Conservation (phyloP, 306 rosid genomes). For the Malus orientalis region DNA sequence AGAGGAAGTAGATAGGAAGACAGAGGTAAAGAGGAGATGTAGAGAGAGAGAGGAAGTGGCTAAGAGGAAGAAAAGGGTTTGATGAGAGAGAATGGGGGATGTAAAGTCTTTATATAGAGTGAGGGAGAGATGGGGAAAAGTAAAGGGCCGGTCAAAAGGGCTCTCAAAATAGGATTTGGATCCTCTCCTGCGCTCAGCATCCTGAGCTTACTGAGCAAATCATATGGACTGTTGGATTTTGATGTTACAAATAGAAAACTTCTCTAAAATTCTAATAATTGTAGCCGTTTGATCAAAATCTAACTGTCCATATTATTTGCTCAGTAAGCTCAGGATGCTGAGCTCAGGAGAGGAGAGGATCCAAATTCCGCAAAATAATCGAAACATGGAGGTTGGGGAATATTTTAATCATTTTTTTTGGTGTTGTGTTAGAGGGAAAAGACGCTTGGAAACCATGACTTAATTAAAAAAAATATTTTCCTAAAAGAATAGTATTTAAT, state of each 20-base stretch:
- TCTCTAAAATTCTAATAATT: no score
- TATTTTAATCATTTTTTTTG: conserved; percentile 23
- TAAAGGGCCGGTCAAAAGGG: conserved; percentile 36
- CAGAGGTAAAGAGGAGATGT: background rate
- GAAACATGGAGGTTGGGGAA: conserved; percentile 1
- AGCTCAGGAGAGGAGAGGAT: no score
- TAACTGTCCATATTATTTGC: no score
- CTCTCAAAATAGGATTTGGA: background rate
- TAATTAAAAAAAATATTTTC: conserved; percentile 3
- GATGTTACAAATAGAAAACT: no score
- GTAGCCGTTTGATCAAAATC: rapidly evolving
- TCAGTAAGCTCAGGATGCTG: no score
- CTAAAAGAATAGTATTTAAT: background rate
- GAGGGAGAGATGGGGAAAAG: background rate
- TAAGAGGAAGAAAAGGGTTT: background rate
- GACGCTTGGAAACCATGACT: background rate
- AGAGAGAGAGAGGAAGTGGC: background rate
- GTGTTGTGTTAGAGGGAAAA: conserved; percentile 8
- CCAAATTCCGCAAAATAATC: background rate
- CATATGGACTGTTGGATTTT: no score
- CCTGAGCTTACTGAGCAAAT: no score
- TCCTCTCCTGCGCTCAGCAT: no score
- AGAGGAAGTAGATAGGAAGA: background rate
- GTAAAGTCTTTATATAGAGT: conserved; percentile 34
- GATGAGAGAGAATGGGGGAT: conserved; percentile 31